These are phyloP conservation scores for Astrothelium macrocarpum DNA, from an alignment of 495 filamentous ascomycete genomes.

Conservation along the genomic window DNA sequence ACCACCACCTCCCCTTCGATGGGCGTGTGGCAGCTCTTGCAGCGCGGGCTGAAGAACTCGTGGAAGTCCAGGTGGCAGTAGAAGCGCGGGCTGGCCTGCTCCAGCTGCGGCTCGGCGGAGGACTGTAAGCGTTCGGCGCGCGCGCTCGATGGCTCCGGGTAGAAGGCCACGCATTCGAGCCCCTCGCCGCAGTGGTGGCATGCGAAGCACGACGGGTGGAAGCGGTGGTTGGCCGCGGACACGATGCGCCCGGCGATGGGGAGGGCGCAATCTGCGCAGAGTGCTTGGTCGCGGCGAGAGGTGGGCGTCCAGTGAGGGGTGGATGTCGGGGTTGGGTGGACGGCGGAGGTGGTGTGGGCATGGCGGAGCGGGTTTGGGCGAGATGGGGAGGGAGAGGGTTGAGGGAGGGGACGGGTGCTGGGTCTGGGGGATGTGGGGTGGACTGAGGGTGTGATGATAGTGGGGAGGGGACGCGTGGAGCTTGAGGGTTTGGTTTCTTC, in stretches of 20 bases:
- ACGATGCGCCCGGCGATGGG: conserved; percentile 87
- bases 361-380: background rate
- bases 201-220: conserved; percentile 87
- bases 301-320: conserved; percentile 38
- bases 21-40: conserved; percentile 95
- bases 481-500: conserved; percentile 31
- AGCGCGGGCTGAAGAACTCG: conserved; percentile 83
- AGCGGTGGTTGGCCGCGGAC: conserved; percentile 64
- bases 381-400: background rate
- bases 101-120: conserved; percentile 46
- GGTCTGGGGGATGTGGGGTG: conserved; percentile 9
- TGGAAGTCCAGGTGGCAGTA: conserved; percentile 99
- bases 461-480: conserved; percentile 29
- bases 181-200: conserved; percentile 81
- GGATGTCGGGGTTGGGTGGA: conserved; percentile 27
- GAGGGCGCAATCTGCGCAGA: conserved; percentile 72
- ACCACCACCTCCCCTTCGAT: conserved; percentile 94
- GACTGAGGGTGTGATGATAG: conserved; percentile 35
- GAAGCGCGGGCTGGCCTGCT: conserved; percentile 56
- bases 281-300: conserved; percentile 57
- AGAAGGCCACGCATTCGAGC: conserved; percentile 93
- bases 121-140: conserved; percentile 59
- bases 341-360: conserved; percentile 24
- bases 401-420: conserved; percentile 10
- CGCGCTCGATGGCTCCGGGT: conserved; percentile 70